Base-by-base conservation (phyloP, 2,329 filamentous ascomycete species). In the Aspergillus sp. region DNA sequence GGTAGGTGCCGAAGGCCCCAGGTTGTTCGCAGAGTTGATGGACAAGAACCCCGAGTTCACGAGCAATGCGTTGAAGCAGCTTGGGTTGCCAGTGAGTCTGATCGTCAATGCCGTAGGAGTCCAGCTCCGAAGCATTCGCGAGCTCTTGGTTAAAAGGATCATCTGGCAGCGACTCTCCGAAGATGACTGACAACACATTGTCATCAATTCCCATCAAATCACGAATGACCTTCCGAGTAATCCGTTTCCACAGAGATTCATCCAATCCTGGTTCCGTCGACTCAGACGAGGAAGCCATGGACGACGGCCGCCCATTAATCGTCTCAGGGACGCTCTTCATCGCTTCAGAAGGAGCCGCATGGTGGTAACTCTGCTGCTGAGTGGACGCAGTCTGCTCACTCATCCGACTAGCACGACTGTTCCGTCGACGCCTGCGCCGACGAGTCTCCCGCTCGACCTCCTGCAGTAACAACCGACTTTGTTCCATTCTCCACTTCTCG, bases 161-260 rank as follows among this genome's bases (percentile, higher is more conserved):
- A 37, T 70, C 62, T 2, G 84, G 82, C 20, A 95, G 70, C 2
- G 81, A 74, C 64, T 96, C 90, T 10, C 93, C 93, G 48, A 97
- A 85, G 7, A 98, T 83, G 44, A 96, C 83, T 0, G 87, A 87
- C 7, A 98, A 77, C 17, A 93, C 75, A 44, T 81, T 80, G 53
- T 96, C 89, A 59, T 97, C 90, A 47, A 98, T 86, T 7, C 91
- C 91, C 64, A 97, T 86, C 39, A 98, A 72, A 62, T 96, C 90
- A 45, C 84, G 82, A 57, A 98, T 89, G 23, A 97, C 86, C 59
- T 84, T 88, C 49, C 86, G 82, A 2, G 91, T 95, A 44, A 97
- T 81, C 9, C 85, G 81, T 51, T 84, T 83, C 82, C 89, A 88
- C 55, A 94, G 80, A 1, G 86, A 84, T 54, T 89, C 83, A 38